Evolutionary conservation across 805 yeast species (phyloP), one percentile per base, ranked within the genome.

Genomic region (Myxozyma kluyveri): DNA sequence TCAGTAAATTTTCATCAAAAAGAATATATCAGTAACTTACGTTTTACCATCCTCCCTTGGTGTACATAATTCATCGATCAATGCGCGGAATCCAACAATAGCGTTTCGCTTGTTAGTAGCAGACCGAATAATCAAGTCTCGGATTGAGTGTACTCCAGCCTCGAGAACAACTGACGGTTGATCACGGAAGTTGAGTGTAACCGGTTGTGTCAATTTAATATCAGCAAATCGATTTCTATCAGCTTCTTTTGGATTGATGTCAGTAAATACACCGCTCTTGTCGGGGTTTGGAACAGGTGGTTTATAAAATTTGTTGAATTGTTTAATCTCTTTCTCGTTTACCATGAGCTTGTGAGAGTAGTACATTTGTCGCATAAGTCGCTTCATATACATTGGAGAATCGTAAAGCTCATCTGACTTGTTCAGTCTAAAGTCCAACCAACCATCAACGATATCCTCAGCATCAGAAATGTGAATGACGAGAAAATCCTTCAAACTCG

Each of bases 381-480:
- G 42, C 23, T 33, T 42, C 26, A 38, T 37, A 40, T 51, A 54
- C 52, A 45, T 49, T 14, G 58, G 60, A 17, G 52, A 57, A 27
- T 53, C 60, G 40, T 52, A 56, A 3, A 45, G 18, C 4, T 37
- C 48, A n/a, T 23, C 45, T 10, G 29, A 17, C 21, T 45, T 44
- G 33, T 23, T 26, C 9, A 18, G 14, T 19, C 17, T 31, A 38
- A 38, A 49, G 18, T 48, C 50, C 23, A 35, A 22, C 23, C 47
- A 29, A 19, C 60, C 60, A 32, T 57, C 50, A 19, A 53, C 36
- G 40, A 56, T 26, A 22, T 41, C 52, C 21, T 44, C 50, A 9
- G 48, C 54, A 36, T 54, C 53, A 2, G 60, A 38, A 14, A 56
- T 29, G 41, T 56, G 58, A 10, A 56, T 45, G 18, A 46, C 45